phyloP scores from a whole-genome alignment of 345 rosid genomes.

The Jatropha curcas region DNA sequence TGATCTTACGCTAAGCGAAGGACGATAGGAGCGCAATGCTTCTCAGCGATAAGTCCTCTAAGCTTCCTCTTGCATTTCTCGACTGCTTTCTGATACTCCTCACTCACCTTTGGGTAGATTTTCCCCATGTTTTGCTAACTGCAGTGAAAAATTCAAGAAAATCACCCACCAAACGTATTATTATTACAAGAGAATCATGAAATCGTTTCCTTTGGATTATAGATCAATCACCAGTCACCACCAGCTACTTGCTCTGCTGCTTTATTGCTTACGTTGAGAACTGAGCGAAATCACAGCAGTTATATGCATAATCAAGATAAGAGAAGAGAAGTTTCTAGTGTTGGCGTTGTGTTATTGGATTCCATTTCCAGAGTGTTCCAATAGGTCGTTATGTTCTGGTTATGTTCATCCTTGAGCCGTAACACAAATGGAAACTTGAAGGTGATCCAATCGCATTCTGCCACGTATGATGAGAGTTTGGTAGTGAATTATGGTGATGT shows the following conservation, averaged over 20 bases:
- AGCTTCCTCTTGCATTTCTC: slow-evolving; percentile 31
- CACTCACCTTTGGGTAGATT: slow-evolving; percentile 24
- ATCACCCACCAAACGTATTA: not conserved
- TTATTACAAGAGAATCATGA: not conserved
- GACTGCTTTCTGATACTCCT: slow-evolving; percentile 27
- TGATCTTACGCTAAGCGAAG: slow-evolving; percentile 30
- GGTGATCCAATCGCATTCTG: too few species aligned
- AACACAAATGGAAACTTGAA: too few species aligned
- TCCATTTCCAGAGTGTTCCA: not conserved
- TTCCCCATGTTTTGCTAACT: slow-evolving; percentile 8
- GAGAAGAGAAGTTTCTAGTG: not conserved
- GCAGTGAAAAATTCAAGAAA: not conserved
- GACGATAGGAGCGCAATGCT: slow-evolving; percentile 27
- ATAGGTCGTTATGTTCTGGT: too few species aligned
- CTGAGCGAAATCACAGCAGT: too few species aligned
- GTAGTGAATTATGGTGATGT: too few species aligned
- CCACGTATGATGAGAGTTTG: too few species aligned
- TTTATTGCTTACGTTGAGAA: too few species aligned
- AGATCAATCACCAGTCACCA: too few species aligned
- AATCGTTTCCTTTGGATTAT: too few species aligned
- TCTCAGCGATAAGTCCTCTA: slow-evolving; percentile 27
- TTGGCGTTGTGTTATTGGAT: not conserved
- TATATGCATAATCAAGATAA: not conserved
- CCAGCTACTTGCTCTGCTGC: too few species aligned
- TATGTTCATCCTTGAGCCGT: too few species aligned